These are phyloP conservation scores for Flaveria bidentis DNA, from an alignment of 129 eudicot species.

Conservation along the genomic window DNA sequence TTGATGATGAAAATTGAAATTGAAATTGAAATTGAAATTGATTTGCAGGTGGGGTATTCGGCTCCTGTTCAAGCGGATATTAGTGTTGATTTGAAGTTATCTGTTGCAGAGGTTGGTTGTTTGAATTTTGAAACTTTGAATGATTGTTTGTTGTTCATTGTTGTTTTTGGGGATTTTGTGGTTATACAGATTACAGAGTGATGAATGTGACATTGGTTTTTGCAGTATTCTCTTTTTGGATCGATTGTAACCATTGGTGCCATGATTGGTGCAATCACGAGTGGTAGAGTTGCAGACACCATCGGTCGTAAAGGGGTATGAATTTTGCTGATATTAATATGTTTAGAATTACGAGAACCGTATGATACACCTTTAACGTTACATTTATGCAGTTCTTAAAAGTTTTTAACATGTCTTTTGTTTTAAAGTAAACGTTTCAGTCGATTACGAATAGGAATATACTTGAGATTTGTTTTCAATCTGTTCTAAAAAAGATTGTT, in stretches of 20 bases:
- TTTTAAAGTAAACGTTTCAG: no score
- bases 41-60: conserved; percentile 82
- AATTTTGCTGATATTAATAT: no score
- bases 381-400: no score
- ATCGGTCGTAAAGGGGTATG: conserved; percentile 86
- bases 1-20: no score
- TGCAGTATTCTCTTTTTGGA: conserved; percentile 75
- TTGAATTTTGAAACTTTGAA: background rate
- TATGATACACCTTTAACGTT: no score
- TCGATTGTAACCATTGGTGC: conserved; percentile 83
- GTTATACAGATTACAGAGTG: background rate
- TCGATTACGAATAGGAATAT: no score
- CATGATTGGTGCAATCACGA: conserved; percentile 81
- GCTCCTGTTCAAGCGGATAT: conserved; percentile 78
- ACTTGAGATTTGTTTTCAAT: background rate
- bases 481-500: background rate
- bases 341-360: no score
- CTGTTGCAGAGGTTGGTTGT: conserved; percentile 59
- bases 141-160: background rate
- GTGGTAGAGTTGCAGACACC: conserved; percentile 68
- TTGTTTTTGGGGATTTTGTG: background rate
- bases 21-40: conserved; percentile 25
- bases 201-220: background rate
- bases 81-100: conserved; percentile 55
- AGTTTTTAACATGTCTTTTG: no score